Base-by-base conservation (phyloP, 2,329 filamentous ascomycete genomes). In the Metarhizium sp. region DNA sequence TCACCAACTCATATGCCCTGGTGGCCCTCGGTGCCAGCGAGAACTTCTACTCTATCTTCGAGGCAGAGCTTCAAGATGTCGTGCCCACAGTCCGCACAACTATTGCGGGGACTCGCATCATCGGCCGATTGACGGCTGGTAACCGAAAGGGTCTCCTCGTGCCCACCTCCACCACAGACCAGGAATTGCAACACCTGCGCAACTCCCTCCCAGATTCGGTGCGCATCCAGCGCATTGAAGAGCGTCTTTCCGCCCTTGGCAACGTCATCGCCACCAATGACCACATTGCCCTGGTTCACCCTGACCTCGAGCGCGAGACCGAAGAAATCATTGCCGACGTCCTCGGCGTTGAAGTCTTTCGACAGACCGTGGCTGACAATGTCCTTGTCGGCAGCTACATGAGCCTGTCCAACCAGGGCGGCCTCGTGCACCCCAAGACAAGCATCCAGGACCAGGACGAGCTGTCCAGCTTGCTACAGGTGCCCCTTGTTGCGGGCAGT, bases 1-100 rank as follows among this genome's bases (percentile, higher is more conserved):
- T 99, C 70, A 99, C 94, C 64, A 99, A 99, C 76, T 92, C 90
- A 58, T 99, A 96, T 75, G 91, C 92, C 65, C 81, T 99, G 66
- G 90, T 96, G 65, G 92, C 92, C 61, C 84, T 96, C 62, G 94
- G 94, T 69, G 92, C 90, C 65, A 96, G 90, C 68, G 92, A 96
- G 80, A 97, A 97, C 82, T 99, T 99, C 75, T 97, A 97, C 85
- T 90, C 90, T 78, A 84, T 97, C 71, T 97, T 99, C 77, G 94
- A 99, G 80, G 87, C 92, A 60, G 94, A 99, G 78, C 82, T 99
- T 59, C 90, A 95, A 78, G 94, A 97, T 77, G 85, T 96, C 60
- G 92, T 99, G 66, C 94, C 94, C 63, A 96, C 96, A 73, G 94
- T 90, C 74, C 90, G 94, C 75, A 92, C 90, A 64, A 96, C 92